These are phyloP conservation scores for Potentilla sterilis DNA, from an alignment of 306 rosid genomes.

Conservation along the genomic window DNA sequence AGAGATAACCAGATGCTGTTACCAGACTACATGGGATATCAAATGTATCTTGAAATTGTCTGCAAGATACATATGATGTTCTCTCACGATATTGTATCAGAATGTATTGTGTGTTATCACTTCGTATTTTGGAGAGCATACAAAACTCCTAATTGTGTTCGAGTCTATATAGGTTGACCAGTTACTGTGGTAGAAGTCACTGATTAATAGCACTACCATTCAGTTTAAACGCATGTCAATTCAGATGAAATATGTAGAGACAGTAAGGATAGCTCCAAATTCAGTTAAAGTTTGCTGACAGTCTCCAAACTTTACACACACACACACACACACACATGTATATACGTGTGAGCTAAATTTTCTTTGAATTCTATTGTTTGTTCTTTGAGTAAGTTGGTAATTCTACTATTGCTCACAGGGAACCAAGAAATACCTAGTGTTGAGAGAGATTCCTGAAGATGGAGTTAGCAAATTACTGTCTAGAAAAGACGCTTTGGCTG, in stretches of 20 bases:
- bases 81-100: not conserved
- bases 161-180: not conserved
- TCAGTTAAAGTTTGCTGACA: not conserved
- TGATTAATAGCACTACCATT: not conserved
- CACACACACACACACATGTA: not conserved
- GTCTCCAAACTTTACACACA: not conserved
- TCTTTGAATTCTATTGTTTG: not conserved
- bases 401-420: slow-evolving; percentile 46
- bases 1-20: not conserved
- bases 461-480: slow-evolving; percentile 60
- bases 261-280: not conserved
- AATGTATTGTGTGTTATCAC: not conserved
- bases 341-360: not conserved
- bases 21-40: not conserved
- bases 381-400: not conserved
- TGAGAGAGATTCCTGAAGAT: slow-evolving; percentile 89
- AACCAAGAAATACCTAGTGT: slow-evolving; percentile 61
- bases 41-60: not conserved
- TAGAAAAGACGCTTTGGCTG: slow-evolving; percentile 85
- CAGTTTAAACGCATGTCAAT: not conserved
- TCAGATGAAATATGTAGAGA: not conserved
- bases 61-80: not conserved
- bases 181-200: not conserved
- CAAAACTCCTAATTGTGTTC: not conserved
- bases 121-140: not conserved